Evolutionary conservation across 2,329 filamentous ascomycete species (phyloP), one percentile per base, ranked within the genome.

Genomic region (Periglandula ipomoeae): DNA sequence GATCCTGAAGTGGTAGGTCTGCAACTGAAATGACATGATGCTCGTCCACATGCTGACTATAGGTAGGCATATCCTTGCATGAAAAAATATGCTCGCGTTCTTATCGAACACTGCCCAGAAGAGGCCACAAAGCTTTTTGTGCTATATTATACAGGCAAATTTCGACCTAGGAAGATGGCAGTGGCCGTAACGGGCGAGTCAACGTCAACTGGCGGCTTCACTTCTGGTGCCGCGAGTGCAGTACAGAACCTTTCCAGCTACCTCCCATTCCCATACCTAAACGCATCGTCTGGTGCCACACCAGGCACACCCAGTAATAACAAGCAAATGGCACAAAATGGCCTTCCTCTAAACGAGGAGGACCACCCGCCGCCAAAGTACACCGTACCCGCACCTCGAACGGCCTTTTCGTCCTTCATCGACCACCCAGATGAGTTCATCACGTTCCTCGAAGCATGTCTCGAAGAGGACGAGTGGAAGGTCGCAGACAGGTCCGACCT

Each of bases 351-450:
- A 56, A 62, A 78, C 54, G 59, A 75, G 52, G 63, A 81, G 40
- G 64, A 72, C 44, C 59, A 66, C 26, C 61, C 70, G 0, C 59
- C 67, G 4, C 70, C 72, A 4, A 75, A 79, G 54, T 98, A 98
- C 65, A 81, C 79, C 5, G 75, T 86, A 2, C 91, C 93, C 0
- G 85, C 85, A 50, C 91, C 93, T 5, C 76, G 91, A 52, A 89
- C 85, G 2, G 91, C 93, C 0, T 98, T 98, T 59, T 96, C 93
- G 1, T 91, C 88, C 0, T 98, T 98, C 60, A 90, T 98, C 51
- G 91, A 96, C 59, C 90, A 96, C 61, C 79, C 93, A 0, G 81
- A 90, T 50, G 84, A 96, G 60, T 97, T 98, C 58, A 91, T 97
- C 53, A 72, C 82, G 15, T 98, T 98, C 62, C 74, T 98, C 0